phyloP scores from a whole-genome alignment of 78 protist species.

The Polysphondylium violaceum region DNA sequence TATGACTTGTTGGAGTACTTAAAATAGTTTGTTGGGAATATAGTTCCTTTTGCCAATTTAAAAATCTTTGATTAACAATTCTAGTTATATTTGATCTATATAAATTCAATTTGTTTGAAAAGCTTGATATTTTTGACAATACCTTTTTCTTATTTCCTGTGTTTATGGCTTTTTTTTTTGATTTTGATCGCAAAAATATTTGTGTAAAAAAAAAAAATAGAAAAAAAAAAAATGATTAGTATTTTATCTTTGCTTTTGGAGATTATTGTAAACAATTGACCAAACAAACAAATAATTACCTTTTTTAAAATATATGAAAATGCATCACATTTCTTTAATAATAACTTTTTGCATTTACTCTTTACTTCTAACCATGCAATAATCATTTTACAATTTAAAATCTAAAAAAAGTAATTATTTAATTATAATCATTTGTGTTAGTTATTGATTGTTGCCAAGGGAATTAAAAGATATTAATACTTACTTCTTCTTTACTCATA shows the following conservation, averaged over 20 bases:
- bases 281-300: neutral
- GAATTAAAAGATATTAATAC: neutral
- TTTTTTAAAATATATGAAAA: constrained; percentile 23
- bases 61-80: constrained; percentile 61
- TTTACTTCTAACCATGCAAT: constrained; percentile 74
- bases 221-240: neutral
- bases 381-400: constrained; percentile 60
- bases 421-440: neutral
- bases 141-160: constrained; percentile 39
- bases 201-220: too few species aligned
- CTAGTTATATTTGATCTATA: constrained; percentile 24
- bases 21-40: neutral
- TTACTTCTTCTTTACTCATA: constrained; percentile 37
- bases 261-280: too few species aligned
- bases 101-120: constrained; percentile 16
- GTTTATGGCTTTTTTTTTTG: constrained; percentile 27
- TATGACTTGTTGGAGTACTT: neutral
- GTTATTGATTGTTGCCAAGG: neutral
- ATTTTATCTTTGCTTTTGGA: too few species aligned
- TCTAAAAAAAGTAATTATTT: too few species aligned
- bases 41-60: constrained; percentile 5
- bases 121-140: constrained; percentile 10
- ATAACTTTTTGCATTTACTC: constrained; percentile 32
- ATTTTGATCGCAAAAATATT: too few species aligned
- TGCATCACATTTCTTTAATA: constrained; percentile 60